Evolutionary conservation across 164 flowering plant species (phyloP), one percentile per base, ranked within the genome.

Genomic region (Liriodendron chinense): DNA sequence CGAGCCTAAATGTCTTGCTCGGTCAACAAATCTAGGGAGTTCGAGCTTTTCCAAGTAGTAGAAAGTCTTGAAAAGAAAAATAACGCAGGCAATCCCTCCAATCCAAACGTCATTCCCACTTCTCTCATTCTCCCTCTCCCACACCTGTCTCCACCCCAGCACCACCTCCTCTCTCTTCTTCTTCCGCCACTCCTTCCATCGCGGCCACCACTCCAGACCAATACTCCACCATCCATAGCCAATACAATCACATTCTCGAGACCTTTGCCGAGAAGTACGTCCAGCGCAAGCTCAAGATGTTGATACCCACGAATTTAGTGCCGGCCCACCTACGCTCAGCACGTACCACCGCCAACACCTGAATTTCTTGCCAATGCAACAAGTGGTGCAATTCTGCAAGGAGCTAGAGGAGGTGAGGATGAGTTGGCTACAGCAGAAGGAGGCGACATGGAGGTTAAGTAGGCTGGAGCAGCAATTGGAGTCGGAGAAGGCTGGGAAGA

Each of bases 21-120:
- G n/a, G n/a, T n/a, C n/a, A n/a, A n/a, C n/a, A n/a, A n/a, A n/a
- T n/a, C n/a, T n/a, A n/a, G n/a, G n/a, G n/a, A n/a, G n/a, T n/a
- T n/a, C n/a, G n/a, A n/a, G 86, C 14, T 81, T 85, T 4, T 84
- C 86, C 28, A 85, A 85, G 80, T 85, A 86, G 87, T 85, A 86
- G 87, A 86, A 85, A 61, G 87, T 85, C 16, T 85, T 83, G n/a
- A 72, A 83, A 83, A 59, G 87, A 85, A 70, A 85, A 85, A 72
- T 86, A 85, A 50, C 78, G 71, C 68, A 82, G 75, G 23, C 62
- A 9, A 18, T 48, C 47, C 25, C n/a, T n/a, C n/a, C n/a, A n/a
- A n/a, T n/a, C n/a, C n/a, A n/a, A n/a, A n/a, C n/a, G n/a, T n/a
- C n/a, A n/a, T n/a, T n/a, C n/a, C n/a, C n/a, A n/a, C n/a, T n/a